Percentiles rank a stretch among this genome's conserved stretches.
Conservation (phyloP, 2,329 filamentous ascomycete species). For the Hypoxylon sp. region DNA sequence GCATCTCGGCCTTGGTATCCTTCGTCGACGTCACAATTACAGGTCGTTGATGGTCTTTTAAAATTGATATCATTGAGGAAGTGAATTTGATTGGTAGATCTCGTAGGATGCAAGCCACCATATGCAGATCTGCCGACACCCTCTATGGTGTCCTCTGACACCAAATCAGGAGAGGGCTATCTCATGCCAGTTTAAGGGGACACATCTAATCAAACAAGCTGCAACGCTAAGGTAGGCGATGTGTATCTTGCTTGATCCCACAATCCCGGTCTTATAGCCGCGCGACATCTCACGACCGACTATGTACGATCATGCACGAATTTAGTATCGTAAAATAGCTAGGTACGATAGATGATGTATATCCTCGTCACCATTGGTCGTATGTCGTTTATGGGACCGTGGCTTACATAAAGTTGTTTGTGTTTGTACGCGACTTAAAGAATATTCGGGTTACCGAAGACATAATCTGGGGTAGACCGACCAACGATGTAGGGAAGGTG, state of each 20-base stretch:
- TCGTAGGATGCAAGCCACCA: constrained; percentile 11
- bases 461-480: constrained; percentile 1
- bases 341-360: background rate
- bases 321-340: background rate
- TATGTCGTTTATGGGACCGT: background rate
- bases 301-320: background rate
- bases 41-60: background rate
- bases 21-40: background rate
- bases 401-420: background rate
- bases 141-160: constrained; percentile 6
- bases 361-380: background rate
- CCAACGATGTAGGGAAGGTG: background rate
- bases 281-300: background rate
- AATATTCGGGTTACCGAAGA: background rate
- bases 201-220: background rate
- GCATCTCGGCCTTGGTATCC: background rate
- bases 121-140: background rate
- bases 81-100: constrained; percentile 11
- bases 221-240: constrained; percentile 5
- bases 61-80: background rate
- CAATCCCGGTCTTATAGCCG: constrained; percentile 3
- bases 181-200: constrained; percentile 8
- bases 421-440: background rate
- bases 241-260: constrained; percentile 2
- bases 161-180: constrained; percentile 1